Evolutionary conservation across 2,329 filamentous ascomycete species (phyloP).

Genomic region (Sclerotinia minor): DNA sequence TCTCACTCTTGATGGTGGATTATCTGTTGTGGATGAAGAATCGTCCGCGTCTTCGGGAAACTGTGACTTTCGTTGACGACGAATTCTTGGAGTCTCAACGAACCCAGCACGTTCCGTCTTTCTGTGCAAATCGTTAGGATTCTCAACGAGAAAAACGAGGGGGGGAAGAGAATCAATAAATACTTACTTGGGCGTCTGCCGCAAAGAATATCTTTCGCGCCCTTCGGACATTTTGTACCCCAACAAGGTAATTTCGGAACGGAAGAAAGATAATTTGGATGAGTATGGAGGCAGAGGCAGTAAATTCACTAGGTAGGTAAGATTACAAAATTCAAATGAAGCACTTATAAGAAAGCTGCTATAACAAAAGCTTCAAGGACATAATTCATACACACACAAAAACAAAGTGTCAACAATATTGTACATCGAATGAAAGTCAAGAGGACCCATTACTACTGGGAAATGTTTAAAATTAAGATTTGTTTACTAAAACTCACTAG

Average conservation of each 20-base stretch:
- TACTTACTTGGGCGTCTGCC: constrained; percentile 41
- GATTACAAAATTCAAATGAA: not conserved
- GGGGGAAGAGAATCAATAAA: not conserved
- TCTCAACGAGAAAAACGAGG: not conserved
- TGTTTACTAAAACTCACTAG: not conserved
- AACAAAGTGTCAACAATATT: constrained; percentile 11
- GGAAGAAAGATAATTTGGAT: constrained; percentile 6
- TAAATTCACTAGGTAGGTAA: not conserved
- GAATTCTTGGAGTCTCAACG: constrained; percentile 52
- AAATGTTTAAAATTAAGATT: constrained; percentile 15
- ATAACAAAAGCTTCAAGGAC: constrained; percentile 6
- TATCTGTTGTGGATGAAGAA: constrained; percentile 42
- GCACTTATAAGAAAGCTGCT: constrained; percentile 5
- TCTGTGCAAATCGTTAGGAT: constrained; percentile 42
- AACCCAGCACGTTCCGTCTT: constrained; percentile 53
- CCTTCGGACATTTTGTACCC: constrained; percentile 39
- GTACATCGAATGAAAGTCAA: not conserved
- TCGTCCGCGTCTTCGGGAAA: constrained; percentile 40
- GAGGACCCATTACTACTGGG: not conserved
- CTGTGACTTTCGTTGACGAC: constrained; percentile 44
- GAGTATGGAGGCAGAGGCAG: not conserved
- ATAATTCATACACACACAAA: constrained; percentile 7
- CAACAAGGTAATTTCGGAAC: constrained; percentile 4
- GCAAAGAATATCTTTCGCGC: constrained; percentile 41
- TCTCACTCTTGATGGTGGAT: constrained; percentile 29